Evolutionary conservation across 1,139 yeast genomes (phyloP).

Genomic region (Debaryomycetaceae sp.): DNA sequence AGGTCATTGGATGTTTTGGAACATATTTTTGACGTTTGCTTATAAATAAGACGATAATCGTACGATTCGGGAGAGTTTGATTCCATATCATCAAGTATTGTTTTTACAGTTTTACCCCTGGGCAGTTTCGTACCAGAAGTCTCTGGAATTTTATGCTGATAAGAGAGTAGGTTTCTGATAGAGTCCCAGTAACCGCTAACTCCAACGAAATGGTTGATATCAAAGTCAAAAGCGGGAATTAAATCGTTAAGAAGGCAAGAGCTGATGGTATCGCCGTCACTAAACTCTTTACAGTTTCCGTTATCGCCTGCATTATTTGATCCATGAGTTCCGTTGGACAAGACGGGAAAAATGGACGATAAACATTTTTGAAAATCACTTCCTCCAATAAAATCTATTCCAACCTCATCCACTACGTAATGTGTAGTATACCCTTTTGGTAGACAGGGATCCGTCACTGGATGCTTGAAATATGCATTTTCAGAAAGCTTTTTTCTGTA

Average conservation of each 20-base stretch:
- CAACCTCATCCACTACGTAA: constrained; percentile 19
- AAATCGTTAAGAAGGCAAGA: constrained; percentile 52
- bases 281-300: constrained; percentile 28
- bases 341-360: constrained; percentile 49
- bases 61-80: constrained; percentile 15
- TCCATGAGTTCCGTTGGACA: constrained; percentile 34
- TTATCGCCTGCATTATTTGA: constrained; percentile 14
- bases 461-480: constrained; percentile 16
- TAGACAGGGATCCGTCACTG: constrained; percentile 58
- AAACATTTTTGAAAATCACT: constrained; percentile 61
- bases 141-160: constrained; percentile 15
- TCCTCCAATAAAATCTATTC: constrained; percentile 49
- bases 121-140: constrained; percentile 16
- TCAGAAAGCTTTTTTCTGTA: constrained; percentile 14
- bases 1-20: constrained; percentile 37
- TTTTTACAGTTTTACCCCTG: neutral
- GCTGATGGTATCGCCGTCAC: constrained; percentile 29
- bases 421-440: constrained; percentile 44
- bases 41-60: constrained; percentile 39
- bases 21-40: constrained; percentile 47
- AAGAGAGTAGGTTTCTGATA: constrained; percentile 43
- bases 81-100: constrained; percentile 2
- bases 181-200: constrained; percentile 86
- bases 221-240: constrained; percentile 68
- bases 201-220: constrained; percentile 66